phyloP scores from a whole-genome alignment of 345 rosid genomes.

The Punica granatum region DNA sequence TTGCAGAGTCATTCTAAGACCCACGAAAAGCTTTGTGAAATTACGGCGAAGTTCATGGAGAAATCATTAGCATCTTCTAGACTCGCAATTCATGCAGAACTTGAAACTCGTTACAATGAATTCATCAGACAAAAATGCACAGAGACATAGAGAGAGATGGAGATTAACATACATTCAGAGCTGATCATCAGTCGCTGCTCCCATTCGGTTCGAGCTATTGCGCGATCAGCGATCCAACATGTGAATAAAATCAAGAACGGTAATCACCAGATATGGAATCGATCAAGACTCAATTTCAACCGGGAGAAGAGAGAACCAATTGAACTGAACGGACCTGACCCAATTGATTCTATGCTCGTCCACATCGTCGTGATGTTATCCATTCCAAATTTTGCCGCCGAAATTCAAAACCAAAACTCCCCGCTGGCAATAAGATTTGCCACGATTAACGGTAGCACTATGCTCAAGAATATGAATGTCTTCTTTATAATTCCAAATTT shows the following conservation, averaged over 20 bases:
- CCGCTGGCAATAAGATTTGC: too few species aligned
- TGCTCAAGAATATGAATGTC: too few species aligned
- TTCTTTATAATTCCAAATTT: too few species aligned
- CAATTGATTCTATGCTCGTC: too few species aligned
- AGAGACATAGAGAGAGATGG: neutral
- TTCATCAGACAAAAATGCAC: neutral
- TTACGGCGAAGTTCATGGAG: neutral
- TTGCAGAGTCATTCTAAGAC: neutral
- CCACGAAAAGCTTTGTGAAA: neutral
- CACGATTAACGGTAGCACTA: too few species aligned
- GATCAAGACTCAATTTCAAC: neutral
- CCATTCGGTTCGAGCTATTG: neutral
- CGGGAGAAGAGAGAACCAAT: too few species aligned
- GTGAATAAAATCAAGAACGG: neutral
- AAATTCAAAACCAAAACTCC: too few species aligned
- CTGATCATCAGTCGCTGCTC: conserved; percentile 68
- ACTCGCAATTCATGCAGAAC: neutral
- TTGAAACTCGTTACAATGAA: neutral
- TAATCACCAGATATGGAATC: neutral
- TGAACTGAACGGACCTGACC: too few species aligned
- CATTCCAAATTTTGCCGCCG: too few species aligned
- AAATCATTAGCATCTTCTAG: too few species aligned
- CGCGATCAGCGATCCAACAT: neutral
- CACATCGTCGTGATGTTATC: too few species aligned
- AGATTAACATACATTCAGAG: conserved; percentile 50